Percentiles rank a stretch among this genome's conserved stretches.
Conservation (phyloP, 2,329 filamentous ascomycete genomes). For the Hawksworthiomyces lignivorus region DNA sequence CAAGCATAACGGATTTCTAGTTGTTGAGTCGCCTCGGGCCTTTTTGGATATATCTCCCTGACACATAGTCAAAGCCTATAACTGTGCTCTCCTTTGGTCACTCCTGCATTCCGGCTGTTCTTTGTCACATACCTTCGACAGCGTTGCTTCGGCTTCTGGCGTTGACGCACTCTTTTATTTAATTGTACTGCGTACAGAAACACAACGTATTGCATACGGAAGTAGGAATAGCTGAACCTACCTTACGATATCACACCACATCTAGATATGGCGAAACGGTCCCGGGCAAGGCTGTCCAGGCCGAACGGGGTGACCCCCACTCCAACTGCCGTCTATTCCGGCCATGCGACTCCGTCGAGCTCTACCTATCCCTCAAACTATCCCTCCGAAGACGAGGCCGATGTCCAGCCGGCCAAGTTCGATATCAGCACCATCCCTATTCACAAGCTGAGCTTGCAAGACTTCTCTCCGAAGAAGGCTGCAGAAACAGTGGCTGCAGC, state of each 20-base stretch:
- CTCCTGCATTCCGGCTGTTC: no score
- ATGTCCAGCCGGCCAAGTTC: conserved; percentile 26
- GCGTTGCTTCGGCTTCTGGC: no score
- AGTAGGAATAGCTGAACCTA: no score
- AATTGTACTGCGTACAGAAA: no score
- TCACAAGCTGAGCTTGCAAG: conserved; percentile 35
- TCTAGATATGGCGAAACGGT: conserved; percentile 10
- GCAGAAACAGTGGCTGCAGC: conserved; percentile 12
- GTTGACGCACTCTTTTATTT: no score
- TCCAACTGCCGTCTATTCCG: conserved; percentile 25
- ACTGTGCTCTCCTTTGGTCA: no score
- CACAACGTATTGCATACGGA: no score
- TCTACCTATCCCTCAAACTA: conserved; percentile 30
- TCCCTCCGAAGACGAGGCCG: conserved; percentile 30
- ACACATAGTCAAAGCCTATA: no score
- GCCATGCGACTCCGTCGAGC: conserved; percentile 26
- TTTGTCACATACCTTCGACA: no score
- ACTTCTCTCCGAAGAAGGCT: conserved; percentile 16
- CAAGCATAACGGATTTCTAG: not conserved
- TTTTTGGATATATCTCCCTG: no score
- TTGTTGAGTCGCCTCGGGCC: no score
- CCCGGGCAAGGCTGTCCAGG: conserved; percentile 25
- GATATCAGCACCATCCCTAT: conserved; percentile 27
- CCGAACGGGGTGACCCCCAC: conserved; percentile 18
- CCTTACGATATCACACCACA: no score